Base-by-base conservation (phyloP, 202 grass and related monocot species). In the Dendrocalamus latiflorus region DNA sequence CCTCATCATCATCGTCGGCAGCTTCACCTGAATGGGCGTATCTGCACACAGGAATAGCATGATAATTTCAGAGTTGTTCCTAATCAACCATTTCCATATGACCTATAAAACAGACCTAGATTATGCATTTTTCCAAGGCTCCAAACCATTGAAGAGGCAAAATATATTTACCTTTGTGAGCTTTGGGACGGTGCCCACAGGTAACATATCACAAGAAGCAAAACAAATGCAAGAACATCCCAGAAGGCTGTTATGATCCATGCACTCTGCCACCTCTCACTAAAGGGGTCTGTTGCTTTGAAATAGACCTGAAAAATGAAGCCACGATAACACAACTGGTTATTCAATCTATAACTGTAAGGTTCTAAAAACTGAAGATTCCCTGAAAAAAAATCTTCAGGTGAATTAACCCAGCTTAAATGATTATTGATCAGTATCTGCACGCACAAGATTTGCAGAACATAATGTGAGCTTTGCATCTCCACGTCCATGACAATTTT, bases 171-270 rank as follows among this genome's bases (percentile, higher is more conserved):
- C 96, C 96, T 91, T 90, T 96, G 96, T 4, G 96, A 93, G 76
- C 91, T 95, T 84, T 99, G 93, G 48, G 91, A 99, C 8, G 96
- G 96, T 43, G 96, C 86, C 96, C 96, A 99, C 45, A 99, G 81
- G 72, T 94, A 95, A 81, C 93, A 99, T 64, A 99, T 88, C 61
- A 99, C 91, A 81, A 87, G 78, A 22, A 99, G 93, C 81, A 95
- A 86, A 57, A 87, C 69, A 76, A 99, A n/a, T n/a, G n/a, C n/a
- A n/a, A n/a, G n/a, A n/a, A n/a, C n/a, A n/a, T n/a, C n/a, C n/a
- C n/a, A n/a, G 79, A 96, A 99, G 43, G 96, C 91, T 85, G 93
- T 99, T 70, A 99, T 92, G 68, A 94, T 94, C 96, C 96, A 95
- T 60, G 93, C 96, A 33, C 93, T 94, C 81, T 99, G 93, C 96